These are phyloP conservation scores for Colletotrichum orbiculare DNA, from an alignment of 2,329 filamentous ascomycete genomes.

Conservation along the genomic window DNA sequence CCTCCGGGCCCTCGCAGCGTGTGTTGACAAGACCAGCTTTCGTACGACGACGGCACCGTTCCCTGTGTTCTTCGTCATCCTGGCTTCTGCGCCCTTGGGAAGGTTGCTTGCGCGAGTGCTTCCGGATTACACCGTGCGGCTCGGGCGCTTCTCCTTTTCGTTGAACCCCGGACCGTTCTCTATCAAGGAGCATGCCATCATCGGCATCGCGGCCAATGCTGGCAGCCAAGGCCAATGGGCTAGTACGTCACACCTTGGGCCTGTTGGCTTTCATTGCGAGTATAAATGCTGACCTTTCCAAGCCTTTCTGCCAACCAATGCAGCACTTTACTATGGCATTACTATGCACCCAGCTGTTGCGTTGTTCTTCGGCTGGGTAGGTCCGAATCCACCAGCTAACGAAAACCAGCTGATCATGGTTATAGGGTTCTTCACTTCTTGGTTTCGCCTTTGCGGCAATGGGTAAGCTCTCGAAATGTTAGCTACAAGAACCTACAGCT, in stretches of 20 bases:
- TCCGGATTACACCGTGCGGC: slow-evolving; percentile 59
- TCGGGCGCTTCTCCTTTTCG: slow-evolving; percentile 60
- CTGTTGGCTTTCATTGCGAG: background rate
- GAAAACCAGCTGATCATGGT: background rate
- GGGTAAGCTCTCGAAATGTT: slow-evolving; percentile 44
- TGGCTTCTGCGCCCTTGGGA: slow-evolving; percentile 66
- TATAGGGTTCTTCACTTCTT: slow-evolving; percentile 21
- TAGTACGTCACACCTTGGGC: background rate
- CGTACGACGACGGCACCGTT: slow-evolving; percentile 68
- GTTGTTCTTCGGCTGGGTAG: slow-evolving; percentile 70
- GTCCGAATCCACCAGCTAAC: slow-evolving; percentile 58
- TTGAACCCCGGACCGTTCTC: slow-evolving; percentile 68
- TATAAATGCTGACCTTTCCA: background rate
- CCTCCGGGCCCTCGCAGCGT: no score
- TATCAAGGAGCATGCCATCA: slow-evolving; percentile 67
- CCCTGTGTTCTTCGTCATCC: slow-evolving; percentile 71
- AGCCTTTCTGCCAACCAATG: slow-evolving; percentile 47
- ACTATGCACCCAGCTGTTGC: slow-evolving; percentile 63
- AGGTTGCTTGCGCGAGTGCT: slow-evolving; percentile 62
- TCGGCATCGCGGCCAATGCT: slow-evolving; percentile 61
- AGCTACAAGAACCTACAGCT: background rate
- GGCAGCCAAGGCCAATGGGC: slow-evolving; percentile 34
- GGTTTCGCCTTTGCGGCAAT: slow-evolving; percentile 62
- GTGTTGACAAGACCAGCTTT: slow-evolving; percentile 59
- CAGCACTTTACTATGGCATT: slow-evolving; percentile 67